Evolutionary conservation across 805 yeast genomes (phyloP).

Genomic region (Debaryomyces prosopidis): DNA sequence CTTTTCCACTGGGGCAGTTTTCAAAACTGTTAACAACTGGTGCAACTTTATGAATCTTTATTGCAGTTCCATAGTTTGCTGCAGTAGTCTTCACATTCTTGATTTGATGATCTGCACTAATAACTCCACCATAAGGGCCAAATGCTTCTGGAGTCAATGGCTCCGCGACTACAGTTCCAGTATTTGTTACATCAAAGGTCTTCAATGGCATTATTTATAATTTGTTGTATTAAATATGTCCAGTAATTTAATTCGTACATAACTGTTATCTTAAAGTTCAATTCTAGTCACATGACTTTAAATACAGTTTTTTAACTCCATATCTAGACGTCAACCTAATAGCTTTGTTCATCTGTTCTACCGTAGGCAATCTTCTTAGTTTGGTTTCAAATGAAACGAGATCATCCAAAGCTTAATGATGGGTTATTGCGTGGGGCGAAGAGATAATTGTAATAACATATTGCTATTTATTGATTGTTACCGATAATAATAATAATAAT

Average conservation of each 20-base stretch:
- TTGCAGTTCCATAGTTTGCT: conserved; percentile 95
- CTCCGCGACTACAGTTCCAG: conserved; percentile 43
- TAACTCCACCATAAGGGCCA: conserved; percentile 69
- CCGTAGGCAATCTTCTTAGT: no score
- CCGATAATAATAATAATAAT: no score
- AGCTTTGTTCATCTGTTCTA: no score
- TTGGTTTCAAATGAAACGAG: no score
- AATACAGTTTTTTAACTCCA: not conserved
- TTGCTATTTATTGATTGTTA: no score
- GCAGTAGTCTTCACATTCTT: conserved; percentile 39
- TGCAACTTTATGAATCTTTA: conserved; percentile 71
- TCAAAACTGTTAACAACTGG: conserved; percentile 57
- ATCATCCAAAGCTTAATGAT: no score
- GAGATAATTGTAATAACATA: no score
- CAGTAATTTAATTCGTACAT: not conserved
- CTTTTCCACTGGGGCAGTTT: conserved; percentile 44
- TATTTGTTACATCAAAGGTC: conserved; percentile 28
- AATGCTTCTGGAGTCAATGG: conserved; percentile 68
- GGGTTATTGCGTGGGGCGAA: no score
- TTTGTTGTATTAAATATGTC: not conserved
- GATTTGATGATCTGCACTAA: conserved; percentile 77
- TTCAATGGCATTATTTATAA: conserved; percentile 39
- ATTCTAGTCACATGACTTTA: not conserved
- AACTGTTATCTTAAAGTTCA: not conserved
- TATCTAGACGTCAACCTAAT: no score